A percentile compares a stretch with the other conserved stretches of the same genome.
These are phyloP conservation scores for Pisolithus albus DNA, from an alignment of 768 basidiomycete genomes.

Conservation along the genomic window DNA sequence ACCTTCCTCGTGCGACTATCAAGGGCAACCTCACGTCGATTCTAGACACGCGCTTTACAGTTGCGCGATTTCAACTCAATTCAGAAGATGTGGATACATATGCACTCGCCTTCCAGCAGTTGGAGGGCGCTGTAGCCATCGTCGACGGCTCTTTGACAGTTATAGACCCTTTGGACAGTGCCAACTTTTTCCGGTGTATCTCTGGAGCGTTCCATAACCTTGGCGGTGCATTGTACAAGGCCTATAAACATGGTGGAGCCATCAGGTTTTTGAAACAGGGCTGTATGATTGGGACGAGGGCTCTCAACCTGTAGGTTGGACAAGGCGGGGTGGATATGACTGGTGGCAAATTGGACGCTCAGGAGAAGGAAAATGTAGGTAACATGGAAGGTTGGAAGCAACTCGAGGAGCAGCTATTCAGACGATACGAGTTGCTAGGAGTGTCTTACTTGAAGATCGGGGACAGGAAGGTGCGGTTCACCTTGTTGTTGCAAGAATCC, in stretches of 20 bases:
- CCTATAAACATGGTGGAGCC: slow-evolving; percentile 51
- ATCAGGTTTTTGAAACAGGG: slow-evolving; percentile 60
- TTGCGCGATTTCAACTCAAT: slow-evolving; percentile 41
- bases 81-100: slow-evolving; percentile 41
- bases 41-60: slow-evolving; percentile 49
- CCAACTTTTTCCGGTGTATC: slow-evolving; percentile 61
- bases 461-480: slow-evolving; percentile 57
- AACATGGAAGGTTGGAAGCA: slow-evolving; percentile 44
- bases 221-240: slow-evolving; percentile 65
- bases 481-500: slow-evolving; percentile 3
- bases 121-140: slow-evolving; percentile 35
- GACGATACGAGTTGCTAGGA: slow-evolving; percentile 77
- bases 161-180: slow-evolving; percentile 17
- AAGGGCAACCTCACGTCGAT: slow-evolving; percentile 36
- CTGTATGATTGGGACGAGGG: slow-evolving; percentile 47
- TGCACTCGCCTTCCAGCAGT: slow-evolving; percentile 37
- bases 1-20: slow-evolving; percentile 15
- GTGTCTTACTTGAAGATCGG: slow-evolving; percentile 73
- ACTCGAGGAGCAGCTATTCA: slow-evolving; percentile 57
- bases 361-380: slow-evolving; percentile 22
- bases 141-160: slow-evolving; percentile 12
- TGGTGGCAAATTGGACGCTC: slow-evolving; percentile 1
- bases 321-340: slow-evolving; percentile 1
- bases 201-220: slow-evolving; percentile 68
- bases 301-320: slow-evolving; percentile 29